Percentiles rank a stretch among this genome's conserved stretches.
Conservation (phyloP, 2,329 filamentous ascomycete species). For the Sporothrix pallida region DNA sequence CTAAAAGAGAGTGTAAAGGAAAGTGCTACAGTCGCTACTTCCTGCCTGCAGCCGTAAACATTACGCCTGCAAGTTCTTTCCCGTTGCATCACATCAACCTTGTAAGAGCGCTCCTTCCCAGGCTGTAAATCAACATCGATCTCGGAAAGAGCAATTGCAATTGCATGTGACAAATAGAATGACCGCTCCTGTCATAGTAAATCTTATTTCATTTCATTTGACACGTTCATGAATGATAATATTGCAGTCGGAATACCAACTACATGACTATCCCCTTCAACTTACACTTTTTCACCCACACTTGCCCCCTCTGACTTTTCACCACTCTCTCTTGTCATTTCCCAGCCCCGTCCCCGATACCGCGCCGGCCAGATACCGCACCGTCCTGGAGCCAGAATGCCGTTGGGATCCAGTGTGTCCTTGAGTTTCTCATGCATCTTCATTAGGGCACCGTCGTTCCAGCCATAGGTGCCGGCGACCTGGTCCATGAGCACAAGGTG, state of each 20-base stretch:
- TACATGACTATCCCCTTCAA: too few species aligned
- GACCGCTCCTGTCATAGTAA: too few species aligned
- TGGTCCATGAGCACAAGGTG: constrained; percentile 50
- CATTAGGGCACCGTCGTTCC: constrained; percentile 46
- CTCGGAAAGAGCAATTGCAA: too few species aligned
- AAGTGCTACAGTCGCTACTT: not conserved
- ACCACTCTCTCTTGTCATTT: constrained; percentile 44
- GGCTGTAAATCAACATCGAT: too few species aligned
- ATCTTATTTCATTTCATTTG: too few species aligned
- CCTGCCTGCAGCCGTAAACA: not conserved
- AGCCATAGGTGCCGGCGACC: constrained; percentile 48
- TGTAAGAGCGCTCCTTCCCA: too few species aligned
- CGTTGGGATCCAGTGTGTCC: constrained; percentile 50
- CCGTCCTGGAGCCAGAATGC: constrained; percentile 54
- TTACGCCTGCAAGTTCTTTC: not conserved
- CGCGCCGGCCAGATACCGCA: constrained; percentile 51
- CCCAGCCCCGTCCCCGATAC: constrained; percentile 36
- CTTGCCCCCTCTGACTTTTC: constrained; percentile 44
- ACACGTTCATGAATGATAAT: too few species aligned
- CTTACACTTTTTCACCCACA: constrained; percentile 34
- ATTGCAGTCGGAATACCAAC: too few species aligned
- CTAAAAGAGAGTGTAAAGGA: not conserved
- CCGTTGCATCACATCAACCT: not conserved
- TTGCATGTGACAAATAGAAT: too few species aligned
- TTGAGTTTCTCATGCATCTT: constrained; percentile 49